A percentile compares a stretch with the other conserved stretches of the same genome.
Evolutionary conservation across 192 early-diverging fungal genomes (phyloP).

Genomic region (Chytriomyces hyalinus): DNA sequence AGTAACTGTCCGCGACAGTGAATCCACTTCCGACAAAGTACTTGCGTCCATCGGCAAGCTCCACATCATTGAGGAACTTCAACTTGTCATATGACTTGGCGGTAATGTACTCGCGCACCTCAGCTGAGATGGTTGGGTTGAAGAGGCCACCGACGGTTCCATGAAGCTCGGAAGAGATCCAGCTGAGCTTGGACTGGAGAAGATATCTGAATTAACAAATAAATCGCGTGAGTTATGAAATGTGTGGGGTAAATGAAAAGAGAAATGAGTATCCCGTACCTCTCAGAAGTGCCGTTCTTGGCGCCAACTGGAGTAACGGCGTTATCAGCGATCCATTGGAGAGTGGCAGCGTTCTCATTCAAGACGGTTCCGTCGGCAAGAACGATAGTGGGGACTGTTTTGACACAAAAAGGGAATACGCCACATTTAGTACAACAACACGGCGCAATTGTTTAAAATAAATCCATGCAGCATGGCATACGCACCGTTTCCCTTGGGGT

Average conservation of each 20-base stretch:
- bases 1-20: conserved; percentile 44
- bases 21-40: conserved; percentile 43
- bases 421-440: too few species aligned
- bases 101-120: conserved; percentile 25
- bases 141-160: conserved; percentile 16
- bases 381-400: too few species aligned
- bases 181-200: conserved; percentile 42
- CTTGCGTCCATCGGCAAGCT: conserved; percentile 38
- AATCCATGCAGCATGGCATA: too few species aligned
- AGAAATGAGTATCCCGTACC: neutral
- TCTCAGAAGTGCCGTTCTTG: neutral
- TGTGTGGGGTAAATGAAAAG: neutral
- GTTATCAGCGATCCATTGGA: conserved; percentile 43
- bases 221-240: neutral
- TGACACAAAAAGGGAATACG: too few species aligned
- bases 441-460: too few species aligned
- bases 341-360: conserved; percentile 4
- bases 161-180: conserved; percentile 39
- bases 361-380: too few species aligned
- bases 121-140: conserved; percentile 26
- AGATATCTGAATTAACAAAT: conserved; percentile 19
- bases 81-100: conserved; percentile 9
- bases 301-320: neutral
- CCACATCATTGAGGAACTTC: conserved; percentile 41
- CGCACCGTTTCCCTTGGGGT: too few species aligned